Evolutionary conservation across 169 alveolate genomes (phyloP), one percentile per base, ranked within the genome.

Genomic region (Babesia gibsoni): DNA sequence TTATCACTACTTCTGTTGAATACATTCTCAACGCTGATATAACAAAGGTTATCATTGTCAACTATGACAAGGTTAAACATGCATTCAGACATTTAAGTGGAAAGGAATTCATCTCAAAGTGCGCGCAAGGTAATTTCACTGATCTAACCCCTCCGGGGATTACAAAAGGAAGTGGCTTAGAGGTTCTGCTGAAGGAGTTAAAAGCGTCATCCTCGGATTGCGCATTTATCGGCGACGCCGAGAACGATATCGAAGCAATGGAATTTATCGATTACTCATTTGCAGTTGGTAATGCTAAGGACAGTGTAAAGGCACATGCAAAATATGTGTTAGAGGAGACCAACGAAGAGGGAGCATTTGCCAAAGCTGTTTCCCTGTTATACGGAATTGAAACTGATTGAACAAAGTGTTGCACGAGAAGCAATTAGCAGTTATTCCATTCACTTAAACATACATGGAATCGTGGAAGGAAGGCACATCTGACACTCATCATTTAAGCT

Each of bases 261-360:
- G 37, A 52, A 4, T 23, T 42, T 3, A 27, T 25, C 1, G 3
- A 37, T 4, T 18, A 4, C 7, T 78, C 87, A 0, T 78, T 67
- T 48, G 82, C 82, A 18, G 82, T 78, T 8, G 87, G 69, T 0
- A 63, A 67, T 30, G 87, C 82, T 9, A 20, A 10, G 0, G 75
- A 75, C 20, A 27, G 30, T 9, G 85, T 45, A 16, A 75, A 67
- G 45, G 43, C 46, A 2, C 6, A 30, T 25, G 85, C 85, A 12
- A 75, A 67, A 25, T 37, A 56, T 35, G 64, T 67, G 36, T 9
- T 67, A 8, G 43, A 57, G 20, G 43, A 52, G 39, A 65, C 79
- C 16, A 25, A 67, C 65, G 74, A 67, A 7, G 81, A 75, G n/a
- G 73, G 42, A 25, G 84, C 73, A 6, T 59, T 73, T 37, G 42